These are phyloP conservation scores for Sphagnum contortum DNA, from an alignment of 225 moss, liverwort and hornwort species.

Conservation along the genomic window DNA sequence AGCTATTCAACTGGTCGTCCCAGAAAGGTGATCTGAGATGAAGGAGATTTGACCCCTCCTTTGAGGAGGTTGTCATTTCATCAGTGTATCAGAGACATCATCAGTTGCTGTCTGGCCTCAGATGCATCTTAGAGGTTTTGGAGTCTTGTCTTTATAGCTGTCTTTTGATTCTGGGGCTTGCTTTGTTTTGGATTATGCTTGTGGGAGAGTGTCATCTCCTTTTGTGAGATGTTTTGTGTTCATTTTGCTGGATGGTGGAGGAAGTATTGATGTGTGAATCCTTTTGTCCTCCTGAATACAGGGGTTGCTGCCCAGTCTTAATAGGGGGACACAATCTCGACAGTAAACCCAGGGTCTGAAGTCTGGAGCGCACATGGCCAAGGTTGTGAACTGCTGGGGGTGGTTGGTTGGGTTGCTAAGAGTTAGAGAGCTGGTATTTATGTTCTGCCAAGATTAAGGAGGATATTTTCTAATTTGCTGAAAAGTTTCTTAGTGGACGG, in stretches of 20 bases:
- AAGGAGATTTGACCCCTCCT: too few species aligned
- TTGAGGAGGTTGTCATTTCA: too few species aligned
- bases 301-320: slow-evolving; percentile 54
- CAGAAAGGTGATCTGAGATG: too few species aligned
- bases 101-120: too few species aligned
- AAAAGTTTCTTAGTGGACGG: not conserved
- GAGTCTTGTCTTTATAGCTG: too few species aligned
- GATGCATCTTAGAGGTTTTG: too few species aligned
- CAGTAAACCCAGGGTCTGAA: slow-evolving; percentile 14
- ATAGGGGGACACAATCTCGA: slow-evolving; percentile 42
- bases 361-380: slow-evolving; percentile 17
- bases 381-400: slow-evolving; percentile 15
- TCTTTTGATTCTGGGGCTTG: too few species aligned
- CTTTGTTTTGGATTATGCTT: not conserved
- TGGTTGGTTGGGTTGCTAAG: slow-evolving; percentile 11
- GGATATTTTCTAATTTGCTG: slow-evolving; percentile 5
- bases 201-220: not conserved
- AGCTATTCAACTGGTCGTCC: too few species aligned
- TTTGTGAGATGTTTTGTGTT: not conserved
- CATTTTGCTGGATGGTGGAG: not conserved
- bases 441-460: not conserved
- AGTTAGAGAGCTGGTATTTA: slow-evolving; percentile 6
- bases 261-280: slow-evolving; percentile 18
- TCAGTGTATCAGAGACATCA: too few species aligned
- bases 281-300: slow-evolving; percentile 21